Evolutionary conservation across 2,329 filamentous ascomycete genomes (phyloP), one percentile per base, ranked within the genome.

Genomic region (Exophiala oligosperma): DNA sequence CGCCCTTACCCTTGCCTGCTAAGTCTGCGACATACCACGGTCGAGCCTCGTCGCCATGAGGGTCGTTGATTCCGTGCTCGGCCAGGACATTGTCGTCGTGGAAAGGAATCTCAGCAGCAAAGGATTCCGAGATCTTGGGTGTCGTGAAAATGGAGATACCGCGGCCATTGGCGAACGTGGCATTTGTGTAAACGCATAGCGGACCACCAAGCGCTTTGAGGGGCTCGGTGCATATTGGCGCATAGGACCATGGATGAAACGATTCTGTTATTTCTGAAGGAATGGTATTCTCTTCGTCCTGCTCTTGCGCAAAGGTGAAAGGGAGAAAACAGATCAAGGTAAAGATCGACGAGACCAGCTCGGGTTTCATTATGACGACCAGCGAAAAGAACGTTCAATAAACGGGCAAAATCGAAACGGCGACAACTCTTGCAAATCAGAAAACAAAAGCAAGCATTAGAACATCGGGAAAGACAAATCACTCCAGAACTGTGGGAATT

Each of bases 141-240:
- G 62, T 64, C 11, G 62, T 64, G 46, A 64, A 64, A 14, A 62
- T 62, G 24, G 62, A 62, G 26, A 64, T 62, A 1, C 62, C 62
- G 21, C 62, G 56, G 3, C 59, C 59, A 5, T 59, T 54, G 49
- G 54, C 52, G 56, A 64, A 64, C 4, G 53, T 57, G 4, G 57
- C 43, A 32, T 64, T 56, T 2, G 59, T 62, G 40, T 60, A 64
- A 7, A 64, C 59, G 32, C 62, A 64, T 35, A 64, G 41, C 32
- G 24, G 41, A 37, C 43, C 54, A 2, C 50, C 44, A 9, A 64
- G 28, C 9, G 40, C 53, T 9, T 56, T 56, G 14, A 64, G 43
- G 29, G 41, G 50, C 3, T 54, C 53, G 8, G 59, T 62, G 50
- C 62, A 64, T 14, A 61, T 56, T 6, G 59, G 61, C 37, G 57